Percentiles rank a stretch among this genome's conserved stretches.
Evolutionary conservation across 179 eudicot species (phyloP).

Genomic region (Beta corolliflora): DNA sequence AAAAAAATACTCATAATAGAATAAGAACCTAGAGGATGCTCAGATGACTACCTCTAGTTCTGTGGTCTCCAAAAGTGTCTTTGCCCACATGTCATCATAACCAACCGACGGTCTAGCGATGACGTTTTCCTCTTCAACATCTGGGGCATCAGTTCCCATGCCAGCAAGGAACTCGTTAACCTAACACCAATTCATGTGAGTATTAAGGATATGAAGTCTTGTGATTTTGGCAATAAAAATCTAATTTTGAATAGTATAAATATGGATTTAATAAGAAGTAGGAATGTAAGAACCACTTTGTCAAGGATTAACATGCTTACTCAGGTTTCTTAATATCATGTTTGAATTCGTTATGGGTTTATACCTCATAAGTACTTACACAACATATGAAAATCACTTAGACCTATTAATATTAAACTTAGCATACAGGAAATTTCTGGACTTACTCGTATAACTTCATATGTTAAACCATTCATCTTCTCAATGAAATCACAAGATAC

Average conservation of each 20-base stretch:
- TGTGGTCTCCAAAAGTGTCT: conserved; percentile 87
- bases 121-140: conserved; percentile 89
- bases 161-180: conserved; percentile 99
- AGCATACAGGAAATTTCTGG: background rate
- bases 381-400: background rate
- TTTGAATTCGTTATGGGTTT: no score
- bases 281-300: background rate
- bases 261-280: background rate
- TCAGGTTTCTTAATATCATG: background rate
- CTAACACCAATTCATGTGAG: conserved; percentile 40
- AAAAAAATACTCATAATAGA: background rate
- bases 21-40: background rate
- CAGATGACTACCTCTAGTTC: conserved; percentile 66
- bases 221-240: background rate
- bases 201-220: background rate
- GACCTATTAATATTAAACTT: background rate
- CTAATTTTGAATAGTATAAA: background rate
- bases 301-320: background rate
- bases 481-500: background rate
- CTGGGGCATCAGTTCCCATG: conserved; percentile 99
- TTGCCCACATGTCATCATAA: conserved; percentile 99
- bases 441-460: background rate
- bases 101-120: conserved; percentile 83
- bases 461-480: background rate
- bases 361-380: background rate